Percentiles rank a stretch among this genome's conserved stretches.
These are phyloP conservation scores for Gaertneriomyces sp. DNA, from an alignment of 192 early-diverging fungal species.

Conservation along the genomic window DNA sequence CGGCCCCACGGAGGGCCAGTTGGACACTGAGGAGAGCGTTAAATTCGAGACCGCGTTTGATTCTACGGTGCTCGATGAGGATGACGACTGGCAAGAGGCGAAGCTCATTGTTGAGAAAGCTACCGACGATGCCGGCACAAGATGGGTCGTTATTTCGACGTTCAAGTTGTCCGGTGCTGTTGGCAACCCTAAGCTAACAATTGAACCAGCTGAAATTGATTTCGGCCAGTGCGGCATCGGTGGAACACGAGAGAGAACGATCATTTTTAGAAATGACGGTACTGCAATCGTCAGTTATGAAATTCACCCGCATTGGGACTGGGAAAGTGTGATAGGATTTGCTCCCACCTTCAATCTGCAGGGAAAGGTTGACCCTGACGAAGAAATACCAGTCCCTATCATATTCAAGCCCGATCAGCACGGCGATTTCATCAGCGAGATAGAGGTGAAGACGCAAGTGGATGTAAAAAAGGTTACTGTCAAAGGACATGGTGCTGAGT, in stretches of 20 bases:
- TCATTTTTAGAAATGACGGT: constrained; percentile 42
- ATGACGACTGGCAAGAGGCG: constrained; percentile 55
- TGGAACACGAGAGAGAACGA: constrained; percentile 11
- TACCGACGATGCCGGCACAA: constrained; percentile 30
- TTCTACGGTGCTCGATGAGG: constrained; percentile 38
- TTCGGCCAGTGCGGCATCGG: constrained; percentile 42
- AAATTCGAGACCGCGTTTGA: constrained; percentile 44
- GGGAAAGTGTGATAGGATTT: constrained; percentile 28
- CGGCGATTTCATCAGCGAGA: constrained; percentile 19
- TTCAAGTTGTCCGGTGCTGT: constrained; percentile 47
- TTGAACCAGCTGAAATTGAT: constrained; percentile 35
- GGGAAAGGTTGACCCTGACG: constrained; percentile 35
- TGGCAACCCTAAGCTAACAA: constrained; percentile 44
- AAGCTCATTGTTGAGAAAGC: constrained; percentile 45
- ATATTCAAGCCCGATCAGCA: constrained; percentile 34
- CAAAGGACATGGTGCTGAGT: constrained; percentile 36
- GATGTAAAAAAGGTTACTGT: constrained; percentile 31
- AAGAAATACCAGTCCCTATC: constrained; percentile 20
- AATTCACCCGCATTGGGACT: constrained; percentile 40
- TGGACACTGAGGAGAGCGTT: constrained; percentile 35
- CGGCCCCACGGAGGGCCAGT: constrained; percentile 36
- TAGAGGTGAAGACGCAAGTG: constrained; percentile 37
- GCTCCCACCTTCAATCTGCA: constrained; percentile 4
- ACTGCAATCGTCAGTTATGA: constrained; percentile 41
- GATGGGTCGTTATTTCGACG: constrained; percentile 42